Evolutionary conservation across 192 early-diverging fungal genomes (phyloP), one percentile per base, ranked within the genome.

Genomic region (Neocallimastix lanati): DNA sequence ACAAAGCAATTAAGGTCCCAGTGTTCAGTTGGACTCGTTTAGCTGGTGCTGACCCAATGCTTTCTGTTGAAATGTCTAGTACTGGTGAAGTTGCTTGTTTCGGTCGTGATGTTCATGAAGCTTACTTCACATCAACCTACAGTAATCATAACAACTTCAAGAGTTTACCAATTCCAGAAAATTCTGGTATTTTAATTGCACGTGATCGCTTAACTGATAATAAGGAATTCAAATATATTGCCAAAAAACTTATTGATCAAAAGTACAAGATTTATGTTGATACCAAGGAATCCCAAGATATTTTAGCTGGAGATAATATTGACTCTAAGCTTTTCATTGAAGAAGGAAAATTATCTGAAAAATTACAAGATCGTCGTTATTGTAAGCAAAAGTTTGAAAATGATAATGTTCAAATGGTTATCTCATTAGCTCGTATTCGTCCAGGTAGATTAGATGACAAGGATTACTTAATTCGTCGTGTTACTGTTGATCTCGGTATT

Each of bases 21-120:
- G 93, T 98, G 81, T 99, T 99, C 90, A 92, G 90, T 58, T 99
- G 94, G 93, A 98, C 95, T 76, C 94, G 97, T 40, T 86, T 99
- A 35, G 92, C 89, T 11, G 96, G 97, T 58, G 97, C 97, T 28
- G 97, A 99, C 82, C 96, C 97, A 40, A 92, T 96, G 87, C 88
- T 99, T 37, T 95, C 95, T 78, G 97, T 99, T 78, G 97, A 99
- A 86, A 99, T 99, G 97, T 92, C 96, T 28, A 95, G 94, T 18
- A 99, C 97, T 5, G 97, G 97, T 78, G 97, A 99, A 87, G 95
- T 99, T 21, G 97, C 97, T 0, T 96, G 96, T 86, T 99, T 99
- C 82, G 97, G 97, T 28, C 86, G 87, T 30, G 92, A 96, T 80
- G 92, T 96, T 78, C 87, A 92, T 76, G 94, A 97, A 82, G 95